Evolutionary conservation across 1,284 basidiomycete species (phyloP).

Genomic region (Melanopsichium pennsylvanicum): DNA sequence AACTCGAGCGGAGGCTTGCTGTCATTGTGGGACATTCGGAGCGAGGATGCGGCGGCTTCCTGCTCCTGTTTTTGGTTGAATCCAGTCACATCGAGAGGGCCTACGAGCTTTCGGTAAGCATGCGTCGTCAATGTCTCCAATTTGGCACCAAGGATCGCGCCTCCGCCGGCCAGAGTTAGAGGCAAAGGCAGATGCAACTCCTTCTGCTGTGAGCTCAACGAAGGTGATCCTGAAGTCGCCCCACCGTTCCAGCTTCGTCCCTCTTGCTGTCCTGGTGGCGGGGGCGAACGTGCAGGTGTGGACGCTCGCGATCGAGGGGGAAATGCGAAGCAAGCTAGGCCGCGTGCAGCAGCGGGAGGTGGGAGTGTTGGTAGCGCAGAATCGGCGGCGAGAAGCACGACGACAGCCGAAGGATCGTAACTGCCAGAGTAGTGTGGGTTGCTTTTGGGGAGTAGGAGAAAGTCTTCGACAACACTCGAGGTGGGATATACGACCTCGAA

Average conservation of each 20-base stretch:
- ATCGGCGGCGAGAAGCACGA: conserved; percentile 66
- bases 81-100: conserved; percentile 32
- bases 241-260: background rate
- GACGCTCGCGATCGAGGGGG: conserved; percentile 33
- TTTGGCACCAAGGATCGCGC: conserved; percentile 54
- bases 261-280: background rate
- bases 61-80: conserved; percentile 39
- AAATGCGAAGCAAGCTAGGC: conserved; percentile 55
- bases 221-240: background rate
- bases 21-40: conserved; percentile 24
- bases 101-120: conserved; percentile 55
- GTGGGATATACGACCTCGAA: conserved; percentile 73
- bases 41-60: conserved; percentile 11
- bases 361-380: conserved; percentile 55
- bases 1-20: conserved; percentile 29
- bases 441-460: conserved; percentile 76
- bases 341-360: conserved; percentile 55
- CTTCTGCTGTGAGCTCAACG: conserved; percentile 14
- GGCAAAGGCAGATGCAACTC: conserved; percentile 54
- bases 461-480: conserved; percentile 71
- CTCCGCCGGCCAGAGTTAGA: conserved; percentile 48
- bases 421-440: conserved; percentile 77
- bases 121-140: conserved; percentile 39
- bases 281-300: background rate
- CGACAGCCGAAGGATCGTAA: conserved; percentile 77